A percentile compares a stretch with the other conserved stretches of the same genome.
phyloP scores from a whole-genome alignment of 2,329 filamentous ascomycete genomes.

The Colletotrichum brevisporum region DNA sequence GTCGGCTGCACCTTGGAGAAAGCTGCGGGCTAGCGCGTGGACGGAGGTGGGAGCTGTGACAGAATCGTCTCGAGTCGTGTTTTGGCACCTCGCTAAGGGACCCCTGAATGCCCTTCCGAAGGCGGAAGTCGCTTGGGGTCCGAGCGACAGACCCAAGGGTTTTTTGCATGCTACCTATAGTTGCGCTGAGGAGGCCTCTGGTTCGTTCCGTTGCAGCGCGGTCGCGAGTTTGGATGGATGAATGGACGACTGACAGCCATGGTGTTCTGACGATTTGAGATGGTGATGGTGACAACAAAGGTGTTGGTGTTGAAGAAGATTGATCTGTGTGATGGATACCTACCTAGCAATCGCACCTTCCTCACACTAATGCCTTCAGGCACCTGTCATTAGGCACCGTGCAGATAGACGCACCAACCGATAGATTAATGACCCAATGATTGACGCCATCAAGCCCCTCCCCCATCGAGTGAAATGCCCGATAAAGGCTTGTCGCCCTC shows the following conservation, averaged over 20 bases:
- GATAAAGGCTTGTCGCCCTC: constrained; percentile 27
- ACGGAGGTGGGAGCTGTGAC: constrained; percentile 54
- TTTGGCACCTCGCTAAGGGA: constrained; percentile 51
- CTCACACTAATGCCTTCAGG: not conserved
- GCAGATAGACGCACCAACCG: not conserved
- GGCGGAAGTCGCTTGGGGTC: constrained; percentile 29
- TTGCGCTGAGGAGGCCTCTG: constrained; percentile 23
- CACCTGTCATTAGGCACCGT: too few species aligned
- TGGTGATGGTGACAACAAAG: not conserved
- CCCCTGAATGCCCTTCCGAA: constrained; percentile 32
- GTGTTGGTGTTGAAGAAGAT: not conserved
- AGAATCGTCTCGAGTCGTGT: constrained; percentile 66
- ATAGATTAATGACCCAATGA: constrained; percentile 23
- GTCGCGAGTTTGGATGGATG: constrained; percentile 3
- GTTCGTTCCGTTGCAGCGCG: not conserved
- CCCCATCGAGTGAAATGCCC: constrained; percentile 7
- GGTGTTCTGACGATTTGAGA: not conserved
- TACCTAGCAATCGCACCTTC: not conserved
- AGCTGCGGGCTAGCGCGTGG: constrained; percentile 25
- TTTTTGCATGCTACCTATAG: constrained; percentile 19
- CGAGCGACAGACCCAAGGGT: constrained; percentile 14
- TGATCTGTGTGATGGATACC: too few species aligned
- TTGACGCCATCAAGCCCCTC: constrained; percentile 1
- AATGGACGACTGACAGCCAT: not conserved
- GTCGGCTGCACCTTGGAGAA: constrained; percentile 16